Conservation (phyloP, 1,284 basidiomycete genomes). For the Leccinum insolens region DNA sequence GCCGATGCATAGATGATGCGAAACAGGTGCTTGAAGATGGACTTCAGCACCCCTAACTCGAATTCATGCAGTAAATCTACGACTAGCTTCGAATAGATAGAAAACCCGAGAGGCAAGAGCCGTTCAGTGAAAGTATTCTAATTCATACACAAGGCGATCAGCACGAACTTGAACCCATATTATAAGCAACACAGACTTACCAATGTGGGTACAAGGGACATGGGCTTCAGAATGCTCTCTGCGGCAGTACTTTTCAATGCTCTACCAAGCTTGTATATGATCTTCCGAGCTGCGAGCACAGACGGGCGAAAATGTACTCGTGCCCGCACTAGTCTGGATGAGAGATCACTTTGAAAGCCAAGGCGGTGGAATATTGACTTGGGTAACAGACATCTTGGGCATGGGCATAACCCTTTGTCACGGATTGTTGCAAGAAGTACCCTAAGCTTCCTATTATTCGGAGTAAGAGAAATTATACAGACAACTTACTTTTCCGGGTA, state of each 20-base stretch:
- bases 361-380: slow-evolving; percentile 14
- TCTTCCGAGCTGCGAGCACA: not conserved
- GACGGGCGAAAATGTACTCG: slow-evolving; percentile 10
- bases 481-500: slow-evolving; percentile 9
- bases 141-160: not conserved
- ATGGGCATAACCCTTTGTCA: slow-evolving; percentile 35
- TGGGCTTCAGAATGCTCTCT: not conserved
- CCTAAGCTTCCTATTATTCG: slow-evolving; percentile 20
- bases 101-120: not conserved
- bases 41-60: slow-evolving; percentile 13
- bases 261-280: not conserved
- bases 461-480: not conserved
- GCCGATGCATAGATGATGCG: not conserved
- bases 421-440: slow-evolving; percentile 38
- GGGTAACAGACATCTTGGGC: slow-evolving; percentile 36
- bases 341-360: slow-evolving; percentile 1
- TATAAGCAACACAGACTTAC: not conserved
- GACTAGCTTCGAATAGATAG: not conserved
- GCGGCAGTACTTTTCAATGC: not conserved
- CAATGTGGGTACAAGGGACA: not conserved
- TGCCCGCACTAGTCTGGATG: not conserved
- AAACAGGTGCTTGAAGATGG: slow-evolving; percentile 14
- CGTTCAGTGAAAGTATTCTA: not conserved
- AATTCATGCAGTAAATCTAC: slow-evolving; percentile 18
- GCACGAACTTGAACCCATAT: too few relatives aligned